These are phyloP conservation scores for Trametes cubensis DNA, from an alignment of 768 basidiomycete species.

Conservation along the genomic window DNA sequence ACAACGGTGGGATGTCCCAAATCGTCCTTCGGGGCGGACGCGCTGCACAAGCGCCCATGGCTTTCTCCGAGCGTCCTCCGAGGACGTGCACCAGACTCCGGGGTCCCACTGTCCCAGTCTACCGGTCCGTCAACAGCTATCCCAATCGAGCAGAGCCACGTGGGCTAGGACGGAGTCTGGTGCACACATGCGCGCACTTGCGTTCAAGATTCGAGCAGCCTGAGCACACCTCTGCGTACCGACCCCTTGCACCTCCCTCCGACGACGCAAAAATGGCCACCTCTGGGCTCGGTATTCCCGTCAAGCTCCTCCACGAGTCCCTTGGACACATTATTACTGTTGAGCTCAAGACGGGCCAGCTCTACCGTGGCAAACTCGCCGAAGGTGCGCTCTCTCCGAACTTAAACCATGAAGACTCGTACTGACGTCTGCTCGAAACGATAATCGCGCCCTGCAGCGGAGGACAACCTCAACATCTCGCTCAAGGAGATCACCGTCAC, in stretches of 20 bases:
- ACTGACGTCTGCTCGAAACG: constrained; percentile 1
- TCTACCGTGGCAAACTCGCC: constrained; percentile 95
- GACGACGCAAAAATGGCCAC: constrained; percentile 42
- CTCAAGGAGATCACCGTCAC: constrained; percentile 97
- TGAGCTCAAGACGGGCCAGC: constrained; percentile 97
- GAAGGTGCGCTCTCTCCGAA: constrained; percentile 66
- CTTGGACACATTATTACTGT: constrained; percentile 96
- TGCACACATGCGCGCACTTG: constrained; percentile 5
- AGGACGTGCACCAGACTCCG: no score
- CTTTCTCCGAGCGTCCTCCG: constrained; percentile 1
- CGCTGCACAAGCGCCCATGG: constrained; percentile 1
- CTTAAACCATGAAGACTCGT: background rate
- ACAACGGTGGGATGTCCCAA: background rate
- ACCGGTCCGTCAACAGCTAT: background rate
- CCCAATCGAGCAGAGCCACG: background rate
- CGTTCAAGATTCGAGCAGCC: constrained; percentile 12
- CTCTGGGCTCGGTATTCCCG: constrained; percentile 84
- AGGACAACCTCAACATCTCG: constrained; percentile 97
- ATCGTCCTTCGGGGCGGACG: background rate
- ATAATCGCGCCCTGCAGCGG: constrained; percentile 61
- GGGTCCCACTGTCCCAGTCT: background rate
- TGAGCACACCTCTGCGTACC: background rate
- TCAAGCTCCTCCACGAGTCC: constrained; percentile 95
- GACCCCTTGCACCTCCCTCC: constrained; percentile 1
- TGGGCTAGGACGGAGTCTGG: constrained; percentile 15